Conservation (phyloP, 2,329 filamentous ascomycete genomes). For the Purpureocillium lavendulum region DNA sequence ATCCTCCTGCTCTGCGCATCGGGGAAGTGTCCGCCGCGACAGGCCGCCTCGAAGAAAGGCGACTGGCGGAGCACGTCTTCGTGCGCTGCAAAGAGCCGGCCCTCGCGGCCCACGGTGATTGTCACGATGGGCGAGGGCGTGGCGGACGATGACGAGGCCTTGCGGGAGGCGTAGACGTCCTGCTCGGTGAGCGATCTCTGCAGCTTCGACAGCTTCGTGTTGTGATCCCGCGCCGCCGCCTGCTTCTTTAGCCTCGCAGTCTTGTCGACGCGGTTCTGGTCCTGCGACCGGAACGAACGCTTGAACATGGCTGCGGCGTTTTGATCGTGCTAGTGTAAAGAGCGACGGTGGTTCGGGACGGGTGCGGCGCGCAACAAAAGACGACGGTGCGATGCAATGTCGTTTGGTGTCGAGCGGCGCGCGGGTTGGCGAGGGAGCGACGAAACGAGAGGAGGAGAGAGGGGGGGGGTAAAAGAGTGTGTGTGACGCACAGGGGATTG, state of each 20-base stretch:
- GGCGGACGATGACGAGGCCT: conserved; percentile 2
- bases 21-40: conserved; percentile 60
- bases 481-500: conserved; percentile 31
- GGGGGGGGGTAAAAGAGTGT: conserved; percentile 22
- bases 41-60: conserved; percentile 69
- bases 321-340: conserved; percentile 11
- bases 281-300: conserved; percentile 76
- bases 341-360: conserved; percentile 1
- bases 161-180: conserved; percentile 11
- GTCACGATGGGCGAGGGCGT: conserved; percentile 70
- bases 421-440: conserved; percentile 40
- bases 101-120: conserved; percentile 73
- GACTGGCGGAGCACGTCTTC: conserved; percentile 84
- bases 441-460: conserved; percentile 39
- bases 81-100: conserved; percentile 88
- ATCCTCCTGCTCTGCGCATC: conserved; percentile 70
- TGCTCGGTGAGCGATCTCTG: conserved; percentile 68
- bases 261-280: conserved; percentile 73
- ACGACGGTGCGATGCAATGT: no score
- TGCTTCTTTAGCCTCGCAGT: conserved; percentile 67
- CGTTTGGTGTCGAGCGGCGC: no score
- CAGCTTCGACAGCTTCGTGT: conserved; percentile 74
- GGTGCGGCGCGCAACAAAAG: no score
- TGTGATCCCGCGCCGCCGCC: conserved; percentile 54
- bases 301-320: conserved; percentile 68